Evolutionary conservation across 2,329 filamentous ascomycete genomes (phyloP).

Genomic region (Emmonsiellopsis sp.): DNA sequence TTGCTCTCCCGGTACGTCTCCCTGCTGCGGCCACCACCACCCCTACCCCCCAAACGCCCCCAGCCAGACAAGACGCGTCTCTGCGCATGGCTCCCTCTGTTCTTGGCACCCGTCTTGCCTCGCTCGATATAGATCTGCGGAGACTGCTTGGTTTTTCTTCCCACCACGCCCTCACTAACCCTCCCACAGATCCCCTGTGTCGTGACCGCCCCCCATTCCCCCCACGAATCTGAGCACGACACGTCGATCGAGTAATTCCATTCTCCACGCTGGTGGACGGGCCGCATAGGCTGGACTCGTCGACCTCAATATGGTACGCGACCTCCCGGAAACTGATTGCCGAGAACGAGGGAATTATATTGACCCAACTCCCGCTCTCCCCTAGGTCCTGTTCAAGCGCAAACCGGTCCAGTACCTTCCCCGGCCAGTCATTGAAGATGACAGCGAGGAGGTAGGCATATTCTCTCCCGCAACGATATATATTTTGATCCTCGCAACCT

Average conservation of each 20-base stretch:
- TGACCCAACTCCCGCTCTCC: slow-evolving; percentile 10
- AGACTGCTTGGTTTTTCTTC: too few relatives aligned
- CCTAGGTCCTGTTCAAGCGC: slow-evolving; percentile 85
- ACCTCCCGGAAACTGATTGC: neutral
- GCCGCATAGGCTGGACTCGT: neutral
- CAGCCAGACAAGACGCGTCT: neutral
- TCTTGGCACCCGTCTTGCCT: too few relatives aligned
- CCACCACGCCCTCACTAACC: too few relatives aligned
- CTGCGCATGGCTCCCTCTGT: neutral
- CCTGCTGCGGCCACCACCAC: neutral
- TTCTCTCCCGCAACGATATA: neutral
- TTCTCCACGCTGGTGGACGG: neutral
- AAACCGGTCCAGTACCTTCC: slow-evolving; percentile 83
- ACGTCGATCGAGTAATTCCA: too few relatives aligned
- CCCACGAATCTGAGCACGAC: too few relatives aligned
- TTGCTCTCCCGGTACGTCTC: neutral
- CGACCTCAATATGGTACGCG: neutral
- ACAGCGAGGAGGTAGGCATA: slow-evolving; percentile 65
- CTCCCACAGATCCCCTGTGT: too few relatives aligned
- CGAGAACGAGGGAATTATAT: slow-evolving; percentile 4
- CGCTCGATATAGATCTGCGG: too few relatives aligned
- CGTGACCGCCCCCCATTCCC: too few relatives aligned
- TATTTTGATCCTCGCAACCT: too few relatives aligned
- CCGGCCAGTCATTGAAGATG: slow-evolving; percentile 63
- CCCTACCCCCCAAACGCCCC: neutral